Base-by-base conservation (phyloP, 1,284 basidiomycete species). In the Trametes pubescens region DNA sequence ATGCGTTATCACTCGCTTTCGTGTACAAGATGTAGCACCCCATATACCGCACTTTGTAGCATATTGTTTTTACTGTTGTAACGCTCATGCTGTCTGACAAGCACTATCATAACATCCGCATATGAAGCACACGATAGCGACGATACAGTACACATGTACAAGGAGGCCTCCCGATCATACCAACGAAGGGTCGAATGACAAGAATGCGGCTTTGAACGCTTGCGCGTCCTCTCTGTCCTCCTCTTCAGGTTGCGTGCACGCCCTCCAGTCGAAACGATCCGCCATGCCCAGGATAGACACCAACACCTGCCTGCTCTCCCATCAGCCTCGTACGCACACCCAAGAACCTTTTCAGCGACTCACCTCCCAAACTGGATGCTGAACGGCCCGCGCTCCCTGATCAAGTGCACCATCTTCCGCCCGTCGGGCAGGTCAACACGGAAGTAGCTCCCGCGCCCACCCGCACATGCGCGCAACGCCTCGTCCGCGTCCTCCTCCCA, bases 351-450 rank as follows among this genome's bases (percentile, higher is more conserved):
- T 13, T 32, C 54, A 29, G 24, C 29, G 32, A 48, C 89, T 72
- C 71, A 96, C 95, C 96, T 87, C 62, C 95, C 96, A 78, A 98
- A 98, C 75, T 98, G 95, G 57, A 98, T 81, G 69, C 90, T 90
- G 73, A 98, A 98, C 53, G 90, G 90, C 44, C 86, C 80, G 52
- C 89, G 84, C 32, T 89, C 86, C 73, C 89, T 88, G 72, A 98
- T 87, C 65, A 95, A 76, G 79, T 97, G 94, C 32, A 98, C 88
- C 80, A 98, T 81, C 77, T 86, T 91, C 66, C 83, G 82, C n/a
- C 95, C 95, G 69, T 91, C 88, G 0, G 96, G 96, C 55, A 97
- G 79, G 72, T 97, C 94, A 4, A 98, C 91, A 68, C 88, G 88
- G 81, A 98, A 97, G 78, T 96, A 97, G 64, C 91, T 89, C 61